Evolutionary conservation across 345 rosid species (phyloP).

Genomic region (Eucalyptus sp.): DNA sequence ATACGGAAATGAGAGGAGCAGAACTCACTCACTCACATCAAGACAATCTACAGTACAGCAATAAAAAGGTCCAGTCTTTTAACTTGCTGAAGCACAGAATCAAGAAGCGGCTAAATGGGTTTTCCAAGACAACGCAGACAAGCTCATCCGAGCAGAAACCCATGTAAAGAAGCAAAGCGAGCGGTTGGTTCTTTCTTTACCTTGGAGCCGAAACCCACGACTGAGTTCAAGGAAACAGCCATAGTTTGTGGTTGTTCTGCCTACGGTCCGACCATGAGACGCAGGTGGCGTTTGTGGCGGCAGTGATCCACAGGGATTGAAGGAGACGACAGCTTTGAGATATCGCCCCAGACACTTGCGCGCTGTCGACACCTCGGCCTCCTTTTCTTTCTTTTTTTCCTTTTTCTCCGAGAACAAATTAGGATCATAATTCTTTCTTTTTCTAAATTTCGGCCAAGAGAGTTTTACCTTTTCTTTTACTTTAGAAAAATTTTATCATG

Average conservation of each 20-base stretch:
- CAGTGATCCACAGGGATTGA: background rate
- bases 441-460: background rate
- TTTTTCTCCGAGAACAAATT: background rate
- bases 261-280: constrained; percentile 4
- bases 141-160: background rate
- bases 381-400: background rate
- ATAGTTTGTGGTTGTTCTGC: background rate
- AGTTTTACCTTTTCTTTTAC: background rate
- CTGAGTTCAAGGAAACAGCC: constrained; percentile 26
- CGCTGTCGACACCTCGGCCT: background rate
- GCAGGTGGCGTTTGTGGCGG: background rate
- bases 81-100: background rate
- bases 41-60: background rate
- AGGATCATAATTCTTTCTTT: background rate
- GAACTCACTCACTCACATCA: background rate
- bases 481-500: background rate
- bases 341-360: background rate
- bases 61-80: background rate
- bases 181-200: background rate
- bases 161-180: background rate
- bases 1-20: background rate
- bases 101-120: background rate
- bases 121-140: background rate
- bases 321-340: background rate
- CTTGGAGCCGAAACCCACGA: constrained; percentile 15